phyloP scores from a whole-genome alignment of 768 basidiomycete genomes.

The Rhizopogon sp. region DNA sequence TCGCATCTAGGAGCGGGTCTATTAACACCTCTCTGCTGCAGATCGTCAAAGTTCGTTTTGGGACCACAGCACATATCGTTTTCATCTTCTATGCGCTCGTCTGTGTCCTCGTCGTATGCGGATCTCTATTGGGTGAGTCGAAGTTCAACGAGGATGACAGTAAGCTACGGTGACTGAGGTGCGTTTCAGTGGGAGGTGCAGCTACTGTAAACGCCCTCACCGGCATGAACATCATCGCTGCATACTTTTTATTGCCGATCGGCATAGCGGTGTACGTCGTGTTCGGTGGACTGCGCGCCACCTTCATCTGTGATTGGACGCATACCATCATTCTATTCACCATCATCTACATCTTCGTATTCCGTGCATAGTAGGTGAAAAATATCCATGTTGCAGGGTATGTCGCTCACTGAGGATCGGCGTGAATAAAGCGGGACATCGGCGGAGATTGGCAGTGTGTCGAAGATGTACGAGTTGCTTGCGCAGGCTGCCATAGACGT shows the following conservation, averaged over 20 bases:
- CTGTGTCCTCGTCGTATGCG: slow-evolving; percentile 33
- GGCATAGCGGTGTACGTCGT: slow-evolving; percentile 21
- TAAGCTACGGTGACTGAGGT: neutral
- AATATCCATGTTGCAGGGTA: neutral
- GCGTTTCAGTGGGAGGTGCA: slow-evolving; percentile 18
- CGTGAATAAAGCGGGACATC: slow-evolving; percentile 35
- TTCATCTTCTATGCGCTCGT: slow-evolving; percentile 31
- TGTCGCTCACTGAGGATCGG: neutral
- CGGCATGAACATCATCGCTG: slow-evolving; percentile 28
- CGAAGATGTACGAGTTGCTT: slow-evolving; percentile 13
- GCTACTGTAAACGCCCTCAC: slow-evolving; percentile 26
- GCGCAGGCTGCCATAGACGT: slow-evolving; percentile 9
- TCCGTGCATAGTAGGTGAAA: slow-evolving; percentile 4
- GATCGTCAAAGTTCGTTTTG: slow-evolving; percentile 35
- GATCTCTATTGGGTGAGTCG: slow-evolving; percentile 28
- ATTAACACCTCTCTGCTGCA: slow-evolving; percentile 1
- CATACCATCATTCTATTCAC: slow-evolving; percentile 28
- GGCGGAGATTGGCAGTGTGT: slow-evolving; percentile 59
- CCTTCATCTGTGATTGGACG: slow-evolving; percentile 18
- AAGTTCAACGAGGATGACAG: neutral
- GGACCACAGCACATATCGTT: slow-evolving; percentile 27
- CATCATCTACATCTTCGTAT: slow-evolving; percentile 22
- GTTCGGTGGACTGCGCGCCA: slow-evolving; percentile 18
- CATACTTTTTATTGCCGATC: slow-evolving; percentile 26
- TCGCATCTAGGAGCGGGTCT: too few species aligned